Conservation (phyloP, 139 green algal species). For the Coccomyxa sp. region DNA sequence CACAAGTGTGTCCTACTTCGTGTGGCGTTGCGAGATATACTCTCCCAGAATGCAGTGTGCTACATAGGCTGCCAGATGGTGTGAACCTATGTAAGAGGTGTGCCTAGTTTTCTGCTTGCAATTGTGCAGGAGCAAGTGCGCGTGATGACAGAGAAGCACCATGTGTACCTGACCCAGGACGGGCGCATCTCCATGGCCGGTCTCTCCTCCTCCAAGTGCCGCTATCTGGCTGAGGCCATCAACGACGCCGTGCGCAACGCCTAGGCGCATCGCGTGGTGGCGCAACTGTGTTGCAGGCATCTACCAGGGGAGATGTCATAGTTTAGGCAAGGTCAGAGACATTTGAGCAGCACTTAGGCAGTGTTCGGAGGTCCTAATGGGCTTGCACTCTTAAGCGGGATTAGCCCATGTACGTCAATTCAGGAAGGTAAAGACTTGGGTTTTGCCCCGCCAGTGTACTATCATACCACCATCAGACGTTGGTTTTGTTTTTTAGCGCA, state of each 20-base stretch:
- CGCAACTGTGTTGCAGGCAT: no score
- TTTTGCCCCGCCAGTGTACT: no score
- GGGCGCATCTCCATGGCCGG: constrained; percentile 92
- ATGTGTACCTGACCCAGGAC: constrained; percentile 91
- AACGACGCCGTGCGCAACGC: constrained; percentile 6
- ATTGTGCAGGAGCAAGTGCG: constrained; percentile 61
- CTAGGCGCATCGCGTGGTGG: no score
- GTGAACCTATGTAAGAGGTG: not conserved
- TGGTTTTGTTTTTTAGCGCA: no score
- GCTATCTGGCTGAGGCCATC: constrained; percentile 75
- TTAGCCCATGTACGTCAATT: no score
- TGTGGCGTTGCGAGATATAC: not conserved
- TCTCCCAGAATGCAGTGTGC: not conserved
- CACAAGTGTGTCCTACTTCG: not conserved
- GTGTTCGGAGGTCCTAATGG: constrained; percentile 63
- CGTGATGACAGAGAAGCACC: constrained; percentile 60
- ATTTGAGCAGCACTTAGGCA: not conserved
- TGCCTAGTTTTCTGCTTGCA: not conserved
- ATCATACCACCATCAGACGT: no score
- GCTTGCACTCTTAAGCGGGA: no score
- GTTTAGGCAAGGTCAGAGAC: no score
- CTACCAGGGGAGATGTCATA: no score
- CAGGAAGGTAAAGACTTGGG: no score
- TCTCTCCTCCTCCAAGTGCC: constrained; percentile 78
- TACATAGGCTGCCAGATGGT: not conserved